These are phyloP conservation scores for Lenzites betulinus DNA, from an alignment of 768 basidiomycete species.

Conservation along the genomic window DNA sequence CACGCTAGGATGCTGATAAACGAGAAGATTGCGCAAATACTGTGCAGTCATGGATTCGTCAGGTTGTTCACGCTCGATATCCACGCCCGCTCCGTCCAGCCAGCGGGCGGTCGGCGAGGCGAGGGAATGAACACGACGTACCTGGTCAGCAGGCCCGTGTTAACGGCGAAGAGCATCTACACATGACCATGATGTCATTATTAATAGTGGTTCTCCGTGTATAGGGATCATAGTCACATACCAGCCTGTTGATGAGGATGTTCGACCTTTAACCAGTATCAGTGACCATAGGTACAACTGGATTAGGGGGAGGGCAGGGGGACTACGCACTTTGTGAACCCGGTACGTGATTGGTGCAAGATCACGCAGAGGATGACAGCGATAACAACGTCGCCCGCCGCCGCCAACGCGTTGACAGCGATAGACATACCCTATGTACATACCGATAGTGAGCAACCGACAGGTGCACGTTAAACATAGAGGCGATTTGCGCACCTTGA, in stretches of 20 bases:
- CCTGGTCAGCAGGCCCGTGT: constrained; percentile 45
- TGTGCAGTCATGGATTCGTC: too few species aligned
- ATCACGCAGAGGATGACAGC: constrained; percentile 51
- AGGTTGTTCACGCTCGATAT: too few species aligned
- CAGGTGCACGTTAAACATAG: too few species aligned
- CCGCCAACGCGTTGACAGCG: constrained; percentile 55
- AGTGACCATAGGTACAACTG: background rate
- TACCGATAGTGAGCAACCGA: background rate
- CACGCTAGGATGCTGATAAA: too few species aligned
- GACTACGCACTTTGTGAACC: constrained; percentile 45
- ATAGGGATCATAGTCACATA: too few species aligned
- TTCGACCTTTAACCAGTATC: constrained; percentile 38
- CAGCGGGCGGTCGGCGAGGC: too few species aligned
- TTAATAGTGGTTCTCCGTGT: too few species aligned
- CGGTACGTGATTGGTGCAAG: constrained; percentile 52
- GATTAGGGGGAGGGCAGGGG: too few species aligned
- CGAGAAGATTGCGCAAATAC: too few species aligned
- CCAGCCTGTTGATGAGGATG: constrained; percentile 44
- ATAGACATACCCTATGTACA: constrained; percentile 58
- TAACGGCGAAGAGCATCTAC: constrained; percentile 44
- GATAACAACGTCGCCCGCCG: constrained; percentile 51
- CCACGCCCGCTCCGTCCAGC: too few species aligned
- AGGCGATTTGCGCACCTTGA: constrained; percentile 2
- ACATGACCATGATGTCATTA: background rate
- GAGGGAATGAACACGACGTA: too few species aligned